Evolutionary conservation across 768 basidiomycete species (phyloP).

Genomic region (Boletus eberwhitei): DNA sequence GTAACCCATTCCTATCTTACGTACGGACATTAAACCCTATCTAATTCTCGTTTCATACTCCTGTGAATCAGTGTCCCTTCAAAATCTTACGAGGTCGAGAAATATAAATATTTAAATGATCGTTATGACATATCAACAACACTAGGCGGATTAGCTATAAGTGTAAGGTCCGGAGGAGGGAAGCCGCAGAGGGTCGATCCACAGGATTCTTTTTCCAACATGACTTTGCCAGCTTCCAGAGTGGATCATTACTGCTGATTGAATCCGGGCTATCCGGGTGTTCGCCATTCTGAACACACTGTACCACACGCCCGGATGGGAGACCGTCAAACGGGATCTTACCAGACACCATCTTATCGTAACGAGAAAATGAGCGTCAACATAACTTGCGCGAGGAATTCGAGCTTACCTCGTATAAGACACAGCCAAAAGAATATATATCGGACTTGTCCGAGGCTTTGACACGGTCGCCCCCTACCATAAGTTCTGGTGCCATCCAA

Average conservation of each 20-base stretch:
- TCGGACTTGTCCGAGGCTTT: slow-evolving; percentile 17
- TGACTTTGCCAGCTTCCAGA: slow-evolving; percentile 10
- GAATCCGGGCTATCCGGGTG: slow-evolving; percentile 8
- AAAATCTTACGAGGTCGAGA: neutral
- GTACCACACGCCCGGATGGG: neutral
- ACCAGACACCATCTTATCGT: slow-evolving; percentile 19
- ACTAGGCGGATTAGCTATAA: neutral
- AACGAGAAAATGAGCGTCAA: neutral
- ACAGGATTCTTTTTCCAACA: slow-evolving; percentile 12
- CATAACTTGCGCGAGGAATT: neutral
- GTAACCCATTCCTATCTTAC: slow-evolving; percentile 14
- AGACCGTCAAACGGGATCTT: slow-evolving; percentile 8
- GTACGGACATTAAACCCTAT: slow-evolving; percentile 12
- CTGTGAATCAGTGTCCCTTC: slow-evolving; percentile 6
- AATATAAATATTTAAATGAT: neutral
- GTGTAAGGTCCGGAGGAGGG: neutral
- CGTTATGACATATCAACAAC: neutral
- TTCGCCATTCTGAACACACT: neutral
- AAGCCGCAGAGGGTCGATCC: slow-evolving; percentile 15
- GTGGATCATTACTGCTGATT: neutral
- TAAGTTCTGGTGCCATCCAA: slow-evolving; percentile 31
- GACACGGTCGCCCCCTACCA: neutral
- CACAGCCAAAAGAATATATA: slow-evolving; percentile 28
- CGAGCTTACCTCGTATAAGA: slow-evolving; percentile 29
- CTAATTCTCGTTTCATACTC: slow-evolving; percentile 18